Conservation (phyloP, 2,329 filamentous ascomycete species). For the Aotearoamyces nothofagi region DNA sequence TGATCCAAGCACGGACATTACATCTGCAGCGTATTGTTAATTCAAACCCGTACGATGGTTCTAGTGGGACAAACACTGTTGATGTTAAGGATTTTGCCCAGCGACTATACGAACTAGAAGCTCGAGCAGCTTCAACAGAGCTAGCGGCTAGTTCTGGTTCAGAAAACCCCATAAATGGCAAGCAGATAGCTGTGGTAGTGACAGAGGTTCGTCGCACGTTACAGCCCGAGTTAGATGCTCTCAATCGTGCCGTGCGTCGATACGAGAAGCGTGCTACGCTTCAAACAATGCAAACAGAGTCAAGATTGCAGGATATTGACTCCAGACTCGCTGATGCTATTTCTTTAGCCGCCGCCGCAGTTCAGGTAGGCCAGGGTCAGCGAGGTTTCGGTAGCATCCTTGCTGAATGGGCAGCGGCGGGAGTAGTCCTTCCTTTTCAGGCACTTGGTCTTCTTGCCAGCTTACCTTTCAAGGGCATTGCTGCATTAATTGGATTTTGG, state of each 20-base stretch:
- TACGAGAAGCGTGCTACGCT: slow-evolving; percentile 82
- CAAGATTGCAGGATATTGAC: slow-evolving; percentile 58
- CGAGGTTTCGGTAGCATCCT: slow-evolving; percentile 10
- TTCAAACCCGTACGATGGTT: slow-evolving; percentile 29
- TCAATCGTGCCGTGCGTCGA: slow-evolving; percentile 75
- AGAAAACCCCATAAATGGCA: slow-evolving; percentile 20
- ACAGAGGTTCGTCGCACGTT: slow-evolving; percentile 48
- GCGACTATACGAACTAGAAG: slow-evolving; percentile 57
- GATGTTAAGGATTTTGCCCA: slow-evolving; percentile 41
- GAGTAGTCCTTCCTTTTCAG: slow-evolving; percentile 15
- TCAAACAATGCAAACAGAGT: slow-evolving; percentile 61
- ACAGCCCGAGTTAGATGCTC: slow-evolving; percentile 71
- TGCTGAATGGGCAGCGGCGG: slow-evolving; percentile 15
- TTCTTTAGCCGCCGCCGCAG: slow-evolving; percentile 64
- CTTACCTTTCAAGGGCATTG: slow-evolving; percentile 13
- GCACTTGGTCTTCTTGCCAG: slow-evolving; percentile 9
- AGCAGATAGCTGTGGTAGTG: slow-evolving; percentile 24
- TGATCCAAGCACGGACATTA: slow-evolving; percentile 65
- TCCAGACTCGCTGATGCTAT: slow-evolving; percentile 60
- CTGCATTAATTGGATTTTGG: slow-evolving; percentile 8
- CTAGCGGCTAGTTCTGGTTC: slow-evolving; percentile 17
- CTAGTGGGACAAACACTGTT: slow-evolving; percentile 10
- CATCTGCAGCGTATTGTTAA: slow-evolving; percentile 65
- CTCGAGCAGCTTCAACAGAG: slow-evolving; percentile 28
- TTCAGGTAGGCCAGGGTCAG: slow-evolving; percentile 21